These are phyloP conservation scores for Fusarium palustre DNA, from an alignment of 2,329 filamentous ascomycete species.

Conservation along the genomic window DNA sequence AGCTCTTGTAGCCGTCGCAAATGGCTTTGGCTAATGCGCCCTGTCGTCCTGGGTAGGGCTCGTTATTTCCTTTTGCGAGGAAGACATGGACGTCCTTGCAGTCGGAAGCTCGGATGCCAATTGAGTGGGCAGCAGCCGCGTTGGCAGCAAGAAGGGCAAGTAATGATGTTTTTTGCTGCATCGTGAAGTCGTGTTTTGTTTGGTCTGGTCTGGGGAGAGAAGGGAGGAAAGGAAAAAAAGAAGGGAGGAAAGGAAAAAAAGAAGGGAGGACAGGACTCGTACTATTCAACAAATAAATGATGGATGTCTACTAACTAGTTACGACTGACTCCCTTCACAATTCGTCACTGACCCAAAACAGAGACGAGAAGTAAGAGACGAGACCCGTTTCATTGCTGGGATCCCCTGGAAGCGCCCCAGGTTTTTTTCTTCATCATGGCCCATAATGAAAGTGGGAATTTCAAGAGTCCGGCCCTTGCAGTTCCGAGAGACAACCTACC, in stretches of 20 bases:
- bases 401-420: conserved; percentile 8
- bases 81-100: conserved; percentile 26
- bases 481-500: background rate
- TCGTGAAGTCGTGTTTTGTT: conserved; percentile 1
- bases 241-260: no score
- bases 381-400: conserved; percentile 5
- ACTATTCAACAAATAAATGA: background rate
- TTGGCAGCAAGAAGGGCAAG: conserved; percentile 2
- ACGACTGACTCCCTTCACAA: background rate
- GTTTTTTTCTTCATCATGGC: conserved; percentile 2
- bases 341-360: conserved; percentile 12
- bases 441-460: background rate
- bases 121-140: background rate
- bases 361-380: conserved; percentile 9
- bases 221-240: background rate
- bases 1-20: conserved; percentile 18
- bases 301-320: background rate
- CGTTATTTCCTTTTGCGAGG: conserved; percentile 25
- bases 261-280: background rate
- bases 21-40: conserved; percentile 11
- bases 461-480: background rate
- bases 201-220: background rate
- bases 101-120: conserved; percentile 6
- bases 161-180: conserved; percentile 1
- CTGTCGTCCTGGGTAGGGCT: conserved; percentile 22